Evolutionary conservation across 352 stramenopile species (phyloP), one percentile per base, ranked within the genome.

Genomic region (Phytophthora sp.): DNA sequence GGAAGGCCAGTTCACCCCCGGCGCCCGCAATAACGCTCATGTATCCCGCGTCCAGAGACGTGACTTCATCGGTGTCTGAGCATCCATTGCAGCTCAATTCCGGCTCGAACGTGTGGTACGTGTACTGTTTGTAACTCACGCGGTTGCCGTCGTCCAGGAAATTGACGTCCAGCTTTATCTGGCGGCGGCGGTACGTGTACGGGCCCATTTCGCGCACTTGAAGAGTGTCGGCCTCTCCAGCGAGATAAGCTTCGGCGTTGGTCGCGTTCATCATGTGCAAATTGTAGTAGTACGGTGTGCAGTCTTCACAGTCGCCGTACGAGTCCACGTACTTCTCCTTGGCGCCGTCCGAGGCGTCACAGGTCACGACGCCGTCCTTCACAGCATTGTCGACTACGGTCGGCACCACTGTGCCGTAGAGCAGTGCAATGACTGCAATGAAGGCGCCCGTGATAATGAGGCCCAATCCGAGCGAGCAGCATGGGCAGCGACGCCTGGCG

Each of bases 41-140:
- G 76, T 93, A 93, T 2, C 76, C 80, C 27, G 73, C 39, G 61
- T 93, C 85, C 47, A 79, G 76, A 27, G 66, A 58, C 15, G 76
- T 73, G 39, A 87, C 75, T 44, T 76, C 18, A 57, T 91, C 85
- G 6, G 47, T 47, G 29, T 91, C 82, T 8, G 57, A 66, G 69
- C 84, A 93, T 7, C 50, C 73, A 13, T 59, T 47, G 57, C 85
- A 93, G 45, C 77, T 88, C 66, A 71, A 51, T 7, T 74, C 63
- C 8, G 61, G 6, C n/a, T 79, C 62, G 44, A 77, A 91, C 61
- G 65, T 84, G 73, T 89, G 80, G 74, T 88, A 87, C 57, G 71
- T 83, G 79, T 91, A 91, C 56, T 71, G 66, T 67, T 86, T 88
- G 76, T 85, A 91, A 56, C 56, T 81, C 7, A 91, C 75, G 9